phyloP scores from a whole-genome alignment of 345 rosid genomes.

The Salix viminalis region DNA sequence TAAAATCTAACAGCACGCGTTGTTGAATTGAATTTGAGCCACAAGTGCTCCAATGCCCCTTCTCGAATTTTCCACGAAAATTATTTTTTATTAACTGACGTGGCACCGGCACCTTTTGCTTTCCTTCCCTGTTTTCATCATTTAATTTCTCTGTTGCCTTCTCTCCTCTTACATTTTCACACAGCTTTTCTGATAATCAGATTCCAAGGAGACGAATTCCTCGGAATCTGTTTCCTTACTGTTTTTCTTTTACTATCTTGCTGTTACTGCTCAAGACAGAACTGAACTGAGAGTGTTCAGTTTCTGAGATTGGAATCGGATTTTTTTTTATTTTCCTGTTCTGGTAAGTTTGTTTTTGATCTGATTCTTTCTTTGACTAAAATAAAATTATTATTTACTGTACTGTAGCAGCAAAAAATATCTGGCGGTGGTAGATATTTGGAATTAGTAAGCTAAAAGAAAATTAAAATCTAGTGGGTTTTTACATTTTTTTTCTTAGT shows the following conservation, averaged over 20 bases:
- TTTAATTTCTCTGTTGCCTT: background rate
- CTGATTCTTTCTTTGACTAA: background rate
- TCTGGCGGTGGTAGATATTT: background rate
- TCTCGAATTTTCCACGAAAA: background rate
- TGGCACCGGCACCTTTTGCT: background rate
- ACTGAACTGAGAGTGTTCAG: background rate
- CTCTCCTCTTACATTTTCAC: background rate
- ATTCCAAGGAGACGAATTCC: background rate
- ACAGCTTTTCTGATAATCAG: background rate
- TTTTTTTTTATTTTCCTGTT: background rate
- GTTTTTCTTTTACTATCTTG: background rate
- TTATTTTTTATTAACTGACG: background rate
- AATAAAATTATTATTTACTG: background rate
- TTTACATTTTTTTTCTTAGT: background rate
- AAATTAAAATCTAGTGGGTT: background rate
- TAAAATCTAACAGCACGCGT: background rate
- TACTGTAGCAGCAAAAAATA: background rate
- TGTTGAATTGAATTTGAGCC: background rate
- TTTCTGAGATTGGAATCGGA: background rate
- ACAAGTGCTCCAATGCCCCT: background rate
- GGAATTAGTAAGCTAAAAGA: background rate
- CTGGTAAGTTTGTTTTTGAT: background rate
- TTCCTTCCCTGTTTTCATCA: background rate
- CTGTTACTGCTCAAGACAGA: background rate
- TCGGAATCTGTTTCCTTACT: background rate